phyloP scores from a whole-genome alignment of 1,284 basidiomycete genomes.

The Leccinum subatratum region DNA sequence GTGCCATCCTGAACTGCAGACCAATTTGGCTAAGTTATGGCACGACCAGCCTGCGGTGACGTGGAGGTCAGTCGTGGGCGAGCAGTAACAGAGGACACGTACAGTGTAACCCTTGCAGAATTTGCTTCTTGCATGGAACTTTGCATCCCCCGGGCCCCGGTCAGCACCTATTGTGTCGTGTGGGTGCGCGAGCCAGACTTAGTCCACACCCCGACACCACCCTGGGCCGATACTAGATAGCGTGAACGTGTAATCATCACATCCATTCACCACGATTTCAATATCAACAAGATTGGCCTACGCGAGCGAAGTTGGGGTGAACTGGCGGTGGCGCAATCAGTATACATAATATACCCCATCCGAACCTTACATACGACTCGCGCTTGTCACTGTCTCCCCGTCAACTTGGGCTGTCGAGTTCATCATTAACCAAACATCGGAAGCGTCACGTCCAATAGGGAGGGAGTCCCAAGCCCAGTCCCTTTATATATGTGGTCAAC shows the following conservation, averaged over 20 bases:
- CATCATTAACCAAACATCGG: slow-evolving; percentile 50
- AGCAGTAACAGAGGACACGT: slow-evolving; percentile 18
- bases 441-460: slow-evolving; percentile 38
- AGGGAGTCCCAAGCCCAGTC: slow-evolving; percentile 41
- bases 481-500: slow-evolving; percentile 34
- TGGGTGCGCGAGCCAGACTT: slow-evolving; percentile 52
- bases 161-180: slow-evolving; percentile 47
- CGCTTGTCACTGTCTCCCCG: slow-evolving; percentile 42
- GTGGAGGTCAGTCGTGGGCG: slow-evolving; percentile 7
- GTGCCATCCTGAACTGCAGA: slow-evolving; percentile 47
- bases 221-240: slow-evolving; percentile 48
- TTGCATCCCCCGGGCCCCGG: slow-evolving; percentile 63
- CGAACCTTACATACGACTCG: slow-evolving; percentile 47
- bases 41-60: slow-evolving; percentile 51
- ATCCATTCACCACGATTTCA: slow-evolving; percentile 36
- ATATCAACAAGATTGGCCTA: slow-evolving; percentile 46
- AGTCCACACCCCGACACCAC: slow-evolving; percentile 54
- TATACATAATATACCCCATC: no score
- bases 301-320: slow-evolving; percentile 49
- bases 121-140: slow-evolving; percentile 62
- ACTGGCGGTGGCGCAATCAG: slow-evolving; percentile 33
- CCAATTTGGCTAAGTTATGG: slow-evolving; percentile 67
- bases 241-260: slow-evolving; percentile 42
- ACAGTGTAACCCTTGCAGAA: slow-evolving; percentile 61
- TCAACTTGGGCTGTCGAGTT: slow-evolving; percentile 47